Conservation (phyloP, 2,329 filamentous ascomycete species). For the Claviceps pusilla region DNA sequence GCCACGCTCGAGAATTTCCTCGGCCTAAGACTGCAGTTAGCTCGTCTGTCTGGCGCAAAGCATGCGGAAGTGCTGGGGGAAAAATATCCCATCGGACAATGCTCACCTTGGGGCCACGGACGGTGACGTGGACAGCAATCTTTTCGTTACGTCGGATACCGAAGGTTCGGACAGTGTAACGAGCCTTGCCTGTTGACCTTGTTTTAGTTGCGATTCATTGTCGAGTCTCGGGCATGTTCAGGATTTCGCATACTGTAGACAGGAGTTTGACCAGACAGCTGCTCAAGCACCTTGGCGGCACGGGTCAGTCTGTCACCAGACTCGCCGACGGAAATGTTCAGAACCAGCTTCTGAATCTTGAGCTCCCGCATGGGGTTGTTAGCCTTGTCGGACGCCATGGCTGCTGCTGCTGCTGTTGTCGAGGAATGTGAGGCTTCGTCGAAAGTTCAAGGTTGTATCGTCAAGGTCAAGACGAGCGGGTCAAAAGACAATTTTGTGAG, state of each 20-base stretch:
- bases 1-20: slow-evolving; percentile 99
- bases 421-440: slow-evolving; percentile 22
- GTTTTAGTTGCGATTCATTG: slow-evolving; percentile 7
- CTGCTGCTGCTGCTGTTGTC: slow-evolving; percentile 24
- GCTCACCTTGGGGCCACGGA: slow-evolving; percentile 71
- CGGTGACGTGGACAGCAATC: slow-evolving; percentile 98
- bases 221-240: not conserved
- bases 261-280: slow-evolving; percentile 97
- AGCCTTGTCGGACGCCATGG: slow-evolving; percentile 60
- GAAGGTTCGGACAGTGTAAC: slow-evolving; percentile 99
- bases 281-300: slow-evolving; percentile 99
- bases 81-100: not conserved
- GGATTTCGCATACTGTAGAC: slow-evolving; percentile 68
- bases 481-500: slow-evolving; percentile 21
- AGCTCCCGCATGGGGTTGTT: slow-evolving; percentile 99
- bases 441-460: slow-evolving; percentile 12
- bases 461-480: slow-evolving; percentile 8
- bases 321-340: slow-evolving; percentile 99
- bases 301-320: slow-evolving; percentile 99
- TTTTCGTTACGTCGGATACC: slow-evolving; percentile 99
- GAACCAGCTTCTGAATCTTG: slow-evolving; percentile 97
- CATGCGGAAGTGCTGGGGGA: not conserved
- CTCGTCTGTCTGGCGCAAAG: not conserved
- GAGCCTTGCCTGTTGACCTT: slow-evolving; percentile 67
- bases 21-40: slow-evolving; percentile 44